phyloP scores from a whole-genome alignment of 352 stramenopile species.

The Aphanomyces euteiches region DNA sequence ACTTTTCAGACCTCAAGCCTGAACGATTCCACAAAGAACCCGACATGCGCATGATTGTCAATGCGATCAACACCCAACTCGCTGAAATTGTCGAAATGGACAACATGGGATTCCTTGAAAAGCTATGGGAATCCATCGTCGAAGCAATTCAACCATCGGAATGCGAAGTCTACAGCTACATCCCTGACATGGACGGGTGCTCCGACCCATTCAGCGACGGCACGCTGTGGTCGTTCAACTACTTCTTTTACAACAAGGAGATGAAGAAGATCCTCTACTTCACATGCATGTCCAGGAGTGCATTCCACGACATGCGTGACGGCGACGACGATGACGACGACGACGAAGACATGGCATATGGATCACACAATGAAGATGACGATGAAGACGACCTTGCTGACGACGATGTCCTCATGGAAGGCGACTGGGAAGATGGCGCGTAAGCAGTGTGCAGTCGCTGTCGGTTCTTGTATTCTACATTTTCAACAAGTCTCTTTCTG shows the following conservation, averaged over 20 bases:
- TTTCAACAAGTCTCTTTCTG: conserved; percentile 4
- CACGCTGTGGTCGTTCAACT: conserved; percentile 93
- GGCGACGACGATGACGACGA: conserved; percentile 68
- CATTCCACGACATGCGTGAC: conserved; percentile 2
- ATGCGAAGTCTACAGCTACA: conserved; percentile 91
- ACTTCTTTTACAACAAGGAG: conserved; percentile 93
- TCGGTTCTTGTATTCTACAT: not conserved
- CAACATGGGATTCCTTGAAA: conserved; percentile 99
- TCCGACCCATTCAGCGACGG: conserved; percentile 90
- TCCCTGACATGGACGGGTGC: conserved; percentile 85
- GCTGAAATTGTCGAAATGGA: conserved; percentile 99
- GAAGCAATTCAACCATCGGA: conserved; percentile 84
- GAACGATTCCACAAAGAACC: conserved; percentile 88
- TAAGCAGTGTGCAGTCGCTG: conserved; percentile 34
- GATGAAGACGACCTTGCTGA: conserved; percentile 74
- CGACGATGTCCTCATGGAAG: conserved; percentile 17
- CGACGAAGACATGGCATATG: conserved; percentile 79
- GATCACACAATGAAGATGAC: conserved; percentile 43
- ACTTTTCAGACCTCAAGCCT: conserved; percentile 84
- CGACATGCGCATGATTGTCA: conserved; percentile 81
- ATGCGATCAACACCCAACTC: conserved; percentile 85
- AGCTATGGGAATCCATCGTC: conserved; percentile 93
- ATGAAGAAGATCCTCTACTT: conserved; percentile 93
- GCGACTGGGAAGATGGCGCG: conserved; percentile 52
- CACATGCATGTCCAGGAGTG: conserved; percentile 87